A percentile compares a stretch with the other conserved stretches of the same genome.
phyloP scores from a whole-genome alignment of 176 grass and related monocot species.

The Eremochloa ophiuroides region DNA sequence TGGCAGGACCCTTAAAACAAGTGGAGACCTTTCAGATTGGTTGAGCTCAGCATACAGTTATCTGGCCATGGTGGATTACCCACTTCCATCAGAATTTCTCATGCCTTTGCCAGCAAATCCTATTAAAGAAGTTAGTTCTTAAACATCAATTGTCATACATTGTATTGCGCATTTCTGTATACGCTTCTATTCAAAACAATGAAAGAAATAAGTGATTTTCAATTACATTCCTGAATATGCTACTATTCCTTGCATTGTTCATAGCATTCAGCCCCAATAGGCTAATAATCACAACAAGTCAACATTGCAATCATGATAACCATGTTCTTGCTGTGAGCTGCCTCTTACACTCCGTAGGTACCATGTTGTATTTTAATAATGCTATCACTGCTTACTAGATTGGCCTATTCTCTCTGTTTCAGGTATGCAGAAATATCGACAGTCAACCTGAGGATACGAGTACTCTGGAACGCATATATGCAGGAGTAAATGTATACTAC shows the following conservation, averaged over 20 bases:
- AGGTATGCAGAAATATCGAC: slow-evolving; percentile 87
- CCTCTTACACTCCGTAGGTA: background rate
- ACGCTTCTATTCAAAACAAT: background rate
- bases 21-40: slow-evolving; percentile 72
- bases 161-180: background rate
- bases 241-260: background rate
- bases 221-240: background rate
- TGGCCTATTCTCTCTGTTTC: slow-evolving; percentile 23
- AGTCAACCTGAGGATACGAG: slow-evolving; percentile 53
- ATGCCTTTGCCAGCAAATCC: slow-evolving; percentile 92
- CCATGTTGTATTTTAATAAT: background rate
- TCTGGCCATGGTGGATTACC: slow-evolving; percentile 93
- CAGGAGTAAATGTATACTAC: slow-evolving; percentile 91
- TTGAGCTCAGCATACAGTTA: slow-evolving; percentile 92
- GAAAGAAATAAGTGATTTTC: background rate
- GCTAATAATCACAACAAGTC: background rate
- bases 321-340: background rate
- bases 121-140: slow-evolving; percentile 85
- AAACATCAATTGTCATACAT: background rate
- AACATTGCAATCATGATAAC: background rate
- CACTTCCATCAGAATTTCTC: slow-evolving; percentile 75
- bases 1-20: slow-evolving; percentile 65
- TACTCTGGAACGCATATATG: slow-evolving; percentile 69
- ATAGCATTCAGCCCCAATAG: background rate
- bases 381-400: background rate